These are phyloP conservation scores for Purshia tridentata DNA, from an alignment of 306 rosid genomes.

Conservation along the genomic window DNA sequence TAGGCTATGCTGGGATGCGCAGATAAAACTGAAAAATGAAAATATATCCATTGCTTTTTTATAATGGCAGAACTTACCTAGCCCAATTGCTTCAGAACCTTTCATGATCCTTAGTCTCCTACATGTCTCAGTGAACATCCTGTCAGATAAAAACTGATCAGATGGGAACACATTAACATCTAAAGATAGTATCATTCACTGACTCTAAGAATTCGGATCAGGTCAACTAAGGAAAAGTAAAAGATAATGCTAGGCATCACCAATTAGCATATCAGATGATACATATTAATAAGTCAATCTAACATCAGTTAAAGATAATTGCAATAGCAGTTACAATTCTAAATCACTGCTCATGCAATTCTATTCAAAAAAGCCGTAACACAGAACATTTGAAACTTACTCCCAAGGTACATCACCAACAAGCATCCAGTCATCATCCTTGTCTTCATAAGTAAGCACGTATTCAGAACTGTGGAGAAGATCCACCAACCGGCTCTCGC, in stretches of 20 bases:
- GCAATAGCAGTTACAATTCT: background rate
- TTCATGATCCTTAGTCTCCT: conserved; percentile 85
- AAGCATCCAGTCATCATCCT: conserved; percentile 98
- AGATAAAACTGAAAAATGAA: background rate
- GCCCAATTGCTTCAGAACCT: conserved; percentile 91
- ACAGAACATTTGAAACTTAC: conserved; percentile 48
- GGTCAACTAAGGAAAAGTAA: background rate
- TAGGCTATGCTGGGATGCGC: background rate
- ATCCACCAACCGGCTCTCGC: conserved; percentile 79
- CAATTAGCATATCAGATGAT: background rate
- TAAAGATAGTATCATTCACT: background rate
- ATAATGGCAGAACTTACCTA: conserved; percentile 42
- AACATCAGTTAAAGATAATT: background rate
- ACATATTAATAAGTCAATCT: background rate
- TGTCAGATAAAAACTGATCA: conserved; percentile 31
- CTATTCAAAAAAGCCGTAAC: background rate
- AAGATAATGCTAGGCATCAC: background rate
- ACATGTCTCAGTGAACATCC: conserved; percentile 85
- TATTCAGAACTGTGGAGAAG: conserved; percentile 81
- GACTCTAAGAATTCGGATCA: background rate
- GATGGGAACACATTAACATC: background rate
- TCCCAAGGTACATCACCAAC: conserved; percentile 99
- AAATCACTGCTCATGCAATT: background rate
- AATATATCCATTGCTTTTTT: background rate
- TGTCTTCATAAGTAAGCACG: conserved; percentile 90